Evolutionary conservation across 345 rosid genomes (phyloP).

Genomic region (Alliaria petiolata): DNA sequence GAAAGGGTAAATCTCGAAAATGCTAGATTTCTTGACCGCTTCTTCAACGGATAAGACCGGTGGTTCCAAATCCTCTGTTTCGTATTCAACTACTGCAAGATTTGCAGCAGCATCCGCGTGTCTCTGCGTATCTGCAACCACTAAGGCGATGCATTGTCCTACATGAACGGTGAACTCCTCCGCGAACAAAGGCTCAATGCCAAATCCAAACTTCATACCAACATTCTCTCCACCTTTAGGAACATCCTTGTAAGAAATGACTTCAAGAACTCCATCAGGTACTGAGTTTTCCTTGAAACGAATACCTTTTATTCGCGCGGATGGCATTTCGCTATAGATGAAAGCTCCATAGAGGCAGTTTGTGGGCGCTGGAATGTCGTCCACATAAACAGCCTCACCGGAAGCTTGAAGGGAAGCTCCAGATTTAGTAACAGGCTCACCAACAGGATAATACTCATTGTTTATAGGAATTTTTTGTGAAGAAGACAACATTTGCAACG

Average conservation of each 20-base stretch:
- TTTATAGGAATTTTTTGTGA: conserved; percentile 48
- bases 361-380: conserved; percentile 83
- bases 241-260: conserved; percentile 63
- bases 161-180: conserved; percentile 55
- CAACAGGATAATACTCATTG: conserved; percentile 59
- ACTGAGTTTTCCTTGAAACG: conserved; percentile 36
- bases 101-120: conserved; percentile 69
- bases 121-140: conserved; percentile 91
- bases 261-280: conserved; percentile 41
- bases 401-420: conserved; percentile 86
- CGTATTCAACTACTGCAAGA: conserved; percentile 63
- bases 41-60: conserved; percentile 77
- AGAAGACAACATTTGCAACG: conserved; percentile 43
- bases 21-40: conserved; percentile 62
- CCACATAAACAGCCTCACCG: conserved; percentile 88
- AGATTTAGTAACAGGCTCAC: conserved; percentile 51
- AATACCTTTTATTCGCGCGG: conserved; percentile 54
- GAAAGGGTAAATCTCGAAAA: conserved; percentile 52
- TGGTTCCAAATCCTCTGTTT: conserved; percentile 48
- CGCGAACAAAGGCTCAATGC: conserved; percentile 60
- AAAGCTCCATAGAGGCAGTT: conserved; percentile 83
- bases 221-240: conserved; percentile 63
- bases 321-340: conserved; percentile 72
- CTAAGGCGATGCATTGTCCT: conserved; percentile 77
- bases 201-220: conserved; percentile 44